Evolutionary conservation across 805 yeast genomes (phyloP).

Genomic region (Lipomyces kockii): DNA sequence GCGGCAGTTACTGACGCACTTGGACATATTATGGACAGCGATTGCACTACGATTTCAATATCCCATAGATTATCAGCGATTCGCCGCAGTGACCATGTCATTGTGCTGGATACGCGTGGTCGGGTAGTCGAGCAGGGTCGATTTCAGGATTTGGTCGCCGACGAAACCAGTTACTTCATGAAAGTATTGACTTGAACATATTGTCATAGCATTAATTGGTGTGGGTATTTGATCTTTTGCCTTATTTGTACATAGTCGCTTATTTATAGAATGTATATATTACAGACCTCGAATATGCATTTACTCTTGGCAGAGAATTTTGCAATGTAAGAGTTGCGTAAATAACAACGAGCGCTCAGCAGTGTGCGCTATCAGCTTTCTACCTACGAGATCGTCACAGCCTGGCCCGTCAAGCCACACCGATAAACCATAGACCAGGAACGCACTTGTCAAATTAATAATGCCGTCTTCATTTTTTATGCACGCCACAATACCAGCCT

Average conservation of each 20-base stretch:
- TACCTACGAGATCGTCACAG: too few relatives aligned
- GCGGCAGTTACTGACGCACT: slow-evolving; percentile 66
- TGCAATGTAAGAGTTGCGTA: too few relatives aligned
- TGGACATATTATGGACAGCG: slow-evolving; percentile 53
- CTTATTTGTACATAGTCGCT: background rate
- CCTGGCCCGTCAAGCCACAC: too few relatives aligned
- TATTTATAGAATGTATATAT: background rate
- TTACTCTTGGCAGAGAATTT: background rate
- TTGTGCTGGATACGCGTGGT: slow-evolving; percentile 59
- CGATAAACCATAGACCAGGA: too few relatives aligned
- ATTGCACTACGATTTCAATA: slow-evolving; percentile 72
- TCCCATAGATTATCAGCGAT: slow-evolving; percentile 74
- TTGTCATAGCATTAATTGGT: background rate
- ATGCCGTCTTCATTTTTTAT: too few relatives aligned
- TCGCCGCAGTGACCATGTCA: slow-evolving; percentile 55
- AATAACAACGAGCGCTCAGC: too few relatives aligned
- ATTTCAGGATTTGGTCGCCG: slow-evolving; percentile 50
- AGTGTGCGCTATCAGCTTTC: too few relatives aligned
- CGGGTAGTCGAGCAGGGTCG: slow-evolving; percentile 57
- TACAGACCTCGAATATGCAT: background rate
- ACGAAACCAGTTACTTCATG: slow-evolving; percentile 40
- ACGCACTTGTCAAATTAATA: too few relatives aligned
- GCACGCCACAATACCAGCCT: too few relatives aligned
- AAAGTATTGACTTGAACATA: slow-evolving; percentile 22
- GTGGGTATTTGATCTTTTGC: background rate